A percentile compares a stretch with the other conserved stretches of the same genome.
Conservation (phyloP, 352 stramenopile genomes). For the Aphanomyces cochlioides region DNA sequence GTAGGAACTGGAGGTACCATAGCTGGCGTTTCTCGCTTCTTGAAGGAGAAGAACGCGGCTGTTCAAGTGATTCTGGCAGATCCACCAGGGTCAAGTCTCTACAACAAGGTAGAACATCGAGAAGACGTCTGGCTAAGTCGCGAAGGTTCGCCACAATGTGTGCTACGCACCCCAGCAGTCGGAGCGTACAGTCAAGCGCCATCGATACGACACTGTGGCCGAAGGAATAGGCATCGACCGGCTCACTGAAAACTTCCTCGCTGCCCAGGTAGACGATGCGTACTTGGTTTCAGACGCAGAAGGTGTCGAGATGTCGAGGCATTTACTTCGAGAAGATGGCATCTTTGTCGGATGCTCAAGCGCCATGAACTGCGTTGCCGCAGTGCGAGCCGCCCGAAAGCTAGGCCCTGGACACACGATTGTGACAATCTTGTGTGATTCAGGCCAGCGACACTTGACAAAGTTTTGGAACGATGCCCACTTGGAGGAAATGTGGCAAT, state of each 20-base stretch:
- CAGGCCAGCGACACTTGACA: constrained; percentile 82
- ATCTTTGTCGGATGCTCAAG: constrained; percentile 93
- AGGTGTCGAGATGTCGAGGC: constrained; percentile 97
- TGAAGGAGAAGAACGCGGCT: constrained; percentile 86
- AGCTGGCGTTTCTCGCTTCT: constrained; percentile 89
- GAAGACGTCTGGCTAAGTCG: not conserved
- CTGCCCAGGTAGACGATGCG: constrained; percentile 85
- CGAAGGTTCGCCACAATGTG: constrained; percentile 87
- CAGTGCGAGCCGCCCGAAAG: constrained; percentile 62
- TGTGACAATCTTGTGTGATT: constrained; percentile 86
- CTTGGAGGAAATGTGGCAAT: constrained; percentile 62
- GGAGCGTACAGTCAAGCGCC: constrained; percentile 87
- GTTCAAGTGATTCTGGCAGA: constrained; percentile 95
- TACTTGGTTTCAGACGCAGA: constrained; percentile 92
- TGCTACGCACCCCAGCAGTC: constrained; percentile 94
- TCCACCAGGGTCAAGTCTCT: constrained; percentile 94
- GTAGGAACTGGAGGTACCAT: constrained; percentile 95
- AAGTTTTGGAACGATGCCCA: constrained; percentile 86
- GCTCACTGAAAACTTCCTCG: constrained; percentile 94
- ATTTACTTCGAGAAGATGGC: constrained; percentile 93
- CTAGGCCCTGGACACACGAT: constrained; percentile 77
- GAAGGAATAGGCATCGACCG: constrained; percentile 98
- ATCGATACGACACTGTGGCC: constrained; percentile 97
- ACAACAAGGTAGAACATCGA: constrained; percentile 79
- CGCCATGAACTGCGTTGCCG: constrained; percentile 81